phyloP scores from a whole-genome alignment of 176 grass and related monocot species.

The Guadua angustifolia region DNA sequence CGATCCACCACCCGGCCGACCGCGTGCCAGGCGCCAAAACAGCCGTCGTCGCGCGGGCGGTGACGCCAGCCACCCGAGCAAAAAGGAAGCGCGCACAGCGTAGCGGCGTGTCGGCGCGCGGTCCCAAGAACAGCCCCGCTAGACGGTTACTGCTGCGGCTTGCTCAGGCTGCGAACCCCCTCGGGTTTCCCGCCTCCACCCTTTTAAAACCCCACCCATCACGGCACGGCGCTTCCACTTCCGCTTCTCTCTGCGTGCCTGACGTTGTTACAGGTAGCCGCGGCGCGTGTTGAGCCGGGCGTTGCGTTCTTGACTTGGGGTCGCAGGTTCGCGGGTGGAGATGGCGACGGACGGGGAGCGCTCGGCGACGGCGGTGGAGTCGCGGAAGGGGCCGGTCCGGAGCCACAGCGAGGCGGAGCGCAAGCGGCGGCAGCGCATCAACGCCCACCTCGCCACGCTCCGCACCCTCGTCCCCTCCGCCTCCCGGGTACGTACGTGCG shows the following conservation, averaged over 20 bases:
- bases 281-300: neutral
- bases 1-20: neutral
- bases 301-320: neutral
- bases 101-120: constrained; percentile 32
- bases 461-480: constrained; percentile 85
- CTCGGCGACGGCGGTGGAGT: constrained; percentile 21
- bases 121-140: neutral
- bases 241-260: neutral
- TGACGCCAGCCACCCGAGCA: constrained; percentile 36
- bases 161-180: neutral
- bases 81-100: neutral
- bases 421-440: constrained; percentile 87
- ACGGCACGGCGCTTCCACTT: constrained; percentile 1
- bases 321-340: neutral
- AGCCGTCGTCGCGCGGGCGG: constrained; percentile 44
- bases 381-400: constrained; percentile 45
- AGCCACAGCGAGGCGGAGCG: constrained; percentile 94
- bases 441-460: constrained; percentile 90
- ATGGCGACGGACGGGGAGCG: constrained; percentile 42
- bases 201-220: constrained; percentile 14
- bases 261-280: neutral
- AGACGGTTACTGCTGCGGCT: neutral
- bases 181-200: constrained; percentile 41
- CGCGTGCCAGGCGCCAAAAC: constrained; percentile 48
- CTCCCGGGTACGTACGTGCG: constrained; percentile 59